phyloP scores from a whole-genome alignment of 352 stramenopile species.

The Globisporangium nodosum region DNA sequence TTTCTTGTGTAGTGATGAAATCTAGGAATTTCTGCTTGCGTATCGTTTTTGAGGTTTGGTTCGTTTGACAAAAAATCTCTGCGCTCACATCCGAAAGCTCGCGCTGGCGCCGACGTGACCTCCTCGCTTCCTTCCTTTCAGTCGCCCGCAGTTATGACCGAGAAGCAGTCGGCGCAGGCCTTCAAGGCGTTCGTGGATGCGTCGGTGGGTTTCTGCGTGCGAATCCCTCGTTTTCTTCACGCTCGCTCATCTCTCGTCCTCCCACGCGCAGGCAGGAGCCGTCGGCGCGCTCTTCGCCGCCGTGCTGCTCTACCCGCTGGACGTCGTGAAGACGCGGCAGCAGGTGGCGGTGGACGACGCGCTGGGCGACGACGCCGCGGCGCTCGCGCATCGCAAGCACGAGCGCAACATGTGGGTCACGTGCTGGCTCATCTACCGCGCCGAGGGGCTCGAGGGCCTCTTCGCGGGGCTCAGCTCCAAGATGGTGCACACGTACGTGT shows the following conservation, averaged over 20 bases:
- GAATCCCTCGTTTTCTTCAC: not conserved
- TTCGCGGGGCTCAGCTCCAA: constrained; percentile 74
- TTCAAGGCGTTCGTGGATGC: constrained; percentile 79
- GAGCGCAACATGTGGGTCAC: constrained; percentile 43
- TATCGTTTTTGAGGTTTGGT: constrained; percentile 8
- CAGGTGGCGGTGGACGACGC: constrained; percentile 45
- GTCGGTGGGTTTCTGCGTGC: constrained; percentile 31
- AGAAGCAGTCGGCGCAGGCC: constrained; percentile 30
- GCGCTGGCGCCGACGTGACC: not conserved
- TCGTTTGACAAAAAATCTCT: not conserved
- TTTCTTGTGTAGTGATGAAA: too few relatives aligned
- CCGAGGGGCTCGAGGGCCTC: constrained; percentile 52
- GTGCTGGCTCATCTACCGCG: constrained; percentile 63
- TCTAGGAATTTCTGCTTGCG: constrained; percentile 10
- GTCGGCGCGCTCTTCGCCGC: constrained; percentile 74
- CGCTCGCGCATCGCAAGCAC: constrained; percentile 30
- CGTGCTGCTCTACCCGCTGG: constrained; percentile 67
- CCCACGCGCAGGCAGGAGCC: constrained; percentile 38
- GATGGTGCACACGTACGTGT: constrained; percentile 65
- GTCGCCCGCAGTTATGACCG: constrained; percentile 12
- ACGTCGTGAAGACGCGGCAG: constrained; percentile 73
- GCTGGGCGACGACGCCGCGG: constrained; percentile 17
- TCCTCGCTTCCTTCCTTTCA: not conserved
- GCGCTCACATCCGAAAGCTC: not conserved
- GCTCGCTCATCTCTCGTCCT: constrained; percentile 1